Evolutionary conservation across 2,329 filamentous ascomycete genomes (phyloP), one percentile per base, ranked within the genome.

Genomic region (Ceratocystis destructans): DNA sequence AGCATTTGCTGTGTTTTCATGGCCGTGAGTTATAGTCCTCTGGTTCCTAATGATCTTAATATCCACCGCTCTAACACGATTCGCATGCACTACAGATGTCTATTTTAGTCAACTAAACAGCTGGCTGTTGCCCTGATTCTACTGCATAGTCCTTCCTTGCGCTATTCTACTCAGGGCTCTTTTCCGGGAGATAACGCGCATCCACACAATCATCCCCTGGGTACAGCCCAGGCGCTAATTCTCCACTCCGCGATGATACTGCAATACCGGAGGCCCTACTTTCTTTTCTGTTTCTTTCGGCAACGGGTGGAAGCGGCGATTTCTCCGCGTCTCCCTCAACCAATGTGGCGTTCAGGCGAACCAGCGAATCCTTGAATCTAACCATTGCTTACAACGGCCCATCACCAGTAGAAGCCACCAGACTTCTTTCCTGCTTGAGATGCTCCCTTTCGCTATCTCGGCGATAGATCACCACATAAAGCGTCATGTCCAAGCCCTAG

Each of bases 1-100:
- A 95, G 90, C 78, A 79, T 97, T 74, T 95, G 90, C 75, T 97
- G 93, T 75, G 81, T 96, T 41, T 77, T 90, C 72, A 97, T 99
- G 92, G 94, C 94, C 70, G 94, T 96, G 76, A 68, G 81, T 75
- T 65, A 15, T 10, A 5, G 15, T n/a, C 31, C 64, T 46, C 15
- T 48, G 4, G 55, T 31, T 5, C 55, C 3, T 15, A 4, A 17
- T 59, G 17, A 4, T 8, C 12, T n/a, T 59, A 5, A 2, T 15
- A 41, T 41, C 37, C 12, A 4, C 37, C 12, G 37, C 37, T 41
- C 55, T 59, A 59, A 59, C 55, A n/a, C 6, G 55, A 15, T 8
- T 8, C 15, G 6, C 3, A 8, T 59, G 8, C 1, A 28, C 44
- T 61, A 10, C 20, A 76, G 75, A 72, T 72, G 64, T 76, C 75